These are phyloP conservation scores for Erysimum cheiri DNA, from an alignment of 441 rosid genomes.

Conservation along the genomic window DNA sequence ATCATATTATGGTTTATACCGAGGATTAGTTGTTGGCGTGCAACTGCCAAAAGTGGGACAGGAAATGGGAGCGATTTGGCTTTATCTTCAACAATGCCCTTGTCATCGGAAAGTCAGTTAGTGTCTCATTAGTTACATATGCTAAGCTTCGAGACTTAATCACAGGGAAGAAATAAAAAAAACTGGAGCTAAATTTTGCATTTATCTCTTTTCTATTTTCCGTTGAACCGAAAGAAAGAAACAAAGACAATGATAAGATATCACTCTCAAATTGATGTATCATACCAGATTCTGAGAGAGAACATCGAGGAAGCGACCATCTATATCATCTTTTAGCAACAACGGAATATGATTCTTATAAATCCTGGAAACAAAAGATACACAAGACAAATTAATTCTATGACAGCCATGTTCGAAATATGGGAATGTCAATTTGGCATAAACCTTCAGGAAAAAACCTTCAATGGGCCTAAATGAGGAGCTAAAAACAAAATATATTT, in stretches of 20 bases:
- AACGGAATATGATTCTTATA: constrained; percentile 75
- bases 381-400: constrained; percentile 11
- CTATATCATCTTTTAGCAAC: constrained; percentile 61
- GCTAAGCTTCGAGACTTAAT: constrained; percentile 31
- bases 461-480: constrained; percentile 6
- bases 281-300: constrained; percentile 77
- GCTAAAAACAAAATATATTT: neutral
- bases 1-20: constrained; percentile 53
- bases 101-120: constrained; percentile 43
- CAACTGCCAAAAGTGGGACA: constrained; percentile 81
- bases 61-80: constrained; percentile 85
- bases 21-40: constrained; percentile 83
- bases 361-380: constrained; percentile 59
- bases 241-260: neutral
- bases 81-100: constrained; percentile 74
- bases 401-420: constrained; percentile 9
- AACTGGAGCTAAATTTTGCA: neutral
- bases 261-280: constrained; percentile 19
- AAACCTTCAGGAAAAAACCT: constrained; percentile 18
- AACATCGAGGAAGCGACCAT: constrained; percentile 55
- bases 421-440: constrained; percentile 11
- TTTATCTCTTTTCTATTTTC: neutral
- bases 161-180: neutral
- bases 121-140: constrained; percentile 37
- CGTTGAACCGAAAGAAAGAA: neutral